These are phyloP conservation scores for Cladophialophora psammophila DNA, from an alignment of 2,329 filamentous ascomycete species.

Conservation along the genomic window DNA sequence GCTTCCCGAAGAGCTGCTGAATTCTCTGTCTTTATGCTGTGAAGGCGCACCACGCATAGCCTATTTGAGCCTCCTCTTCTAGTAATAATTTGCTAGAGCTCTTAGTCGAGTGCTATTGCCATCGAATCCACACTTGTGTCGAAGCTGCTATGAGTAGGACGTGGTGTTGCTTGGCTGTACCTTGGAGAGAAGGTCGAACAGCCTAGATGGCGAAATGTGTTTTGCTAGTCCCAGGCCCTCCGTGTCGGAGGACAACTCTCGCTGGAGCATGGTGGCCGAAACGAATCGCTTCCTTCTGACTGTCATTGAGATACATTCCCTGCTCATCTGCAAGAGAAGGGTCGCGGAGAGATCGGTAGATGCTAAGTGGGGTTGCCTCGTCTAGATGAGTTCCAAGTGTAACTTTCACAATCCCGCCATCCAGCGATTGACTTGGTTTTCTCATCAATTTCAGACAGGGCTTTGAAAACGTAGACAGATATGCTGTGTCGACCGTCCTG, in stretches of 20 bases:
- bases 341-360: conserved; percentile 21
- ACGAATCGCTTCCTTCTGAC: conserved; percentile 23
- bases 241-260: conserved; percentile 26
- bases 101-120: conserved; percentile 10
- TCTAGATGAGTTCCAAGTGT: background rate
- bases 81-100: background rate
- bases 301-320: conserved; percentile 24
- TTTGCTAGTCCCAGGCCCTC: conserved; percentile 28
- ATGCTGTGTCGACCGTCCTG: conserved; percentile 18
- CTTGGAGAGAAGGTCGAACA: conserved; percentile 20
- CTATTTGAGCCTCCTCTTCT: no score
- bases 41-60: conserved; percentile 19
- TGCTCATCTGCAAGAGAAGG: conserved; percentile 12
- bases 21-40: conserved; percentile 28
- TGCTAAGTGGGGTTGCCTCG: background rate
- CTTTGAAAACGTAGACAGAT: conserved; percentile 13
- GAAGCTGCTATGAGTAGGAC: conserved; percentile 21
- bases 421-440: no score
- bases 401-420: background rate
- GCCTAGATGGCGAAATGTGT: conserved; percentile 29
- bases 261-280: conserved; percentile 20
- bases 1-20: conserved; percentile 10
- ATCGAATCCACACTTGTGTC: conserved; percentile 20
- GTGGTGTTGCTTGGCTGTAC: conserved; percentile 3
- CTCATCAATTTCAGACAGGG: background rate